Base-by-base conservation (phyloP, 1,284 basidiomycete genomes). In the Laetiporus sulphureus region DNA sequence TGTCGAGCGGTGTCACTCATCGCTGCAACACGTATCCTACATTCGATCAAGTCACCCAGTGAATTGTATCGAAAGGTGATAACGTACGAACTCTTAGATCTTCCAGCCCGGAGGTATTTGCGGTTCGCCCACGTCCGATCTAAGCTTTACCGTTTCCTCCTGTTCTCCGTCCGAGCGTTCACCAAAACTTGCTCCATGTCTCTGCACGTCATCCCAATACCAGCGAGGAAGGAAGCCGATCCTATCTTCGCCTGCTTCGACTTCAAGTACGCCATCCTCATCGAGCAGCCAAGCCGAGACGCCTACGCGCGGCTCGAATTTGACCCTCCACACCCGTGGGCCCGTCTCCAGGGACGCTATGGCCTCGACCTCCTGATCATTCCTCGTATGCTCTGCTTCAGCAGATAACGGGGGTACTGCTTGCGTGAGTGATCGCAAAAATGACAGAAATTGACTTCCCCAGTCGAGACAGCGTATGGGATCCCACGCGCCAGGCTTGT, bases 401-500 rank as follows among this genome's bases (percentile, higher is more conserved):
- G 41, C 48, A n/a, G n/a, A n/a, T n/a, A n/a, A n/a, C n/a, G n/a
- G n/a, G n/a, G n/a, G n/a, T n/a, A n/a, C n/a, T 36, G 47, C 33
- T 15, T 19, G 41, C 11, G 73, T 49, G 0, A 60, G 54, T 19
- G 59, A 49, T 48, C 71, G 68, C 45, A 91, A 52, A 56, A 78
- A 83, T 3, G 63, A 54, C 27, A 94, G 56, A 45, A 90, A 79
- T 18, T 58, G 59, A 27, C 79, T 66, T 3, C 79, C 89, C 74
- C 87, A 92, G n/a, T 73, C 71, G 7, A 94, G 68, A 54, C 83
- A 89, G 32, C 80, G 57, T 16, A 73, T 65, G 1, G 91, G 83
- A 52, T 93, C 79, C 91, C 91, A 94, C 18, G 74, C 78, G 16
- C 69, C 72, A 4, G 79, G 72, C 51, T 84, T 85, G 5, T 77